Evolutionary conservation across 2,329 filamentous ascomycete genomes (phyloP), one percentile per base, ranked within the genome.

Genomic region (Zasmidium citrigriseum): DNA sequence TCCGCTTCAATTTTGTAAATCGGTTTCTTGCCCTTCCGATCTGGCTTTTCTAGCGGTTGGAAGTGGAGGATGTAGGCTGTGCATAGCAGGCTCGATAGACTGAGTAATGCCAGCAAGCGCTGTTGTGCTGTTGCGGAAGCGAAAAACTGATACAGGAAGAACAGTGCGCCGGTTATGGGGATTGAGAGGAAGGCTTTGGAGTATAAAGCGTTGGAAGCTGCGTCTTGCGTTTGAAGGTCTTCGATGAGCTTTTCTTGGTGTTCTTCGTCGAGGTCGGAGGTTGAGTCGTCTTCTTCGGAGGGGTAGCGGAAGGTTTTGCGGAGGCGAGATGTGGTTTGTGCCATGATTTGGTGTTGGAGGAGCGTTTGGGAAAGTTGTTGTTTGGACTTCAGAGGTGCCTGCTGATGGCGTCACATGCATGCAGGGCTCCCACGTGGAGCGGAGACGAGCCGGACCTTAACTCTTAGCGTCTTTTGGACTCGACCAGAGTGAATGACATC

Each of bases 281-380:
- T 64, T 58, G 82, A 25, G 34, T 83, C 79, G 41, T 84, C 80
- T 49, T 82, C 80, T 67, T 89, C 86, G 57, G 78, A 75, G 3
- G 89, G 89, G 76, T 93, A 95, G 60, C 83, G 84, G 76, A 96
- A 95, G 9, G 89, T 88, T 68, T 84, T 88, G 68, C 92, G 87
- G 46, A 95, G 78, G 56, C 62, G 62, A 20, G 59, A 56, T 18
- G 58, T 55, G 34, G 61, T 46, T 58, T 7, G 7, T 55, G 16
- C 21, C 18, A 23, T 47, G 38, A 23, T 46, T 24, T 23, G 51
- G 23, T 10, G 55, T 21, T 25, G 7, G 34, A 7, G 34, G 18
- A n/a, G 34, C 34, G 18, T 41, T 41, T 41, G 34, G 34, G 16
- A 34, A 44, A 7, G 46, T 29, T 9, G 45, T 29, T 54, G 54